phyloP scores from a whole-genome alignment of 768 basidiomycete genomes.

The Boletellus sp. region DNA sequence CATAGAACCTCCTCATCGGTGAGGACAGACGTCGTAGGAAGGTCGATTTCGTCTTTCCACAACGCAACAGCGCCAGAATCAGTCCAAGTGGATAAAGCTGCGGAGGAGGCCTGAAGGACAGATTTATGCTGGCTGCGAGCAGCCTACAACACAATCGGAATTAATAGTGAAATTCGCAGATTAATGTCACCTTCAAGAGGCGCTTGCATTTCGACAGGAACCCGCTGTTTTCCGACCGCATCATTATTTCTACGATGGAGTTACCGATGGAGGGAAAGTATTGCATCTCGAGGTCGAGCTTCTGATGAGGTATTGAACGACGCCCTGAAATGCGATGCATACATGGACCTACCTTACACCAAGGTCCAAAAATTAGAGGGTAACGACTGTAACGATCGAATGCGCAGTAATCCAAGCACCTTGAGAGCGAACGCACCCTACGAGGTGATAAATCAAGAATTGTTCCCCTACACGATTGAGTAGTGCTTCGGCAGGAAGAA shows the following conservation, averaged over 20 bases:
- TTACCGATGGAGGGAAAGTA: slow-evolving; percentile 47
- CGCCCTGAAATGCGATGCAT: slow-evolving; percentile 3
- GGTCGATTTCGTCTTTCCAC: slow-evolving; percentile 13
- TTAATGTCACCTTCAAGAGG: slow-evolving; percentile 45
- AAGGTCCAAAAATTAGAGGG: slow-evolving; percentile 71
- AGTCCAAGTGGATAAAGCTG: slow-evolving; percentile 25
- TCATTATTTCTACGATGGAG: slow-evolving; percentile 49
- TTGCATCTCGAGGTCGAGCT: slow-evolving; percentile 50
- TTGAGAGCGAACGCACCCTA: slow-evolving; percentile 42
- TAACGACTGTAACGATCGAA: slow-evolving; percentile 50
- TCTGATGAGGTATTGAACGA: slow-evolving; percentile 36
- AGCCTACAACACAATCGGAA: slow-evolving; percentile 18
- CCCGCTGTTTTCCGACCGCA: slow-evolving; percentile 45
- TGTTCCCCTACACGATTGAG: slow-evolving; percentile 51
- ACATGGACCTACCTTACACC: slow-evolving; percentile 49
- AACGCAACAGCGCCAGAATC: slow-evolving; percentile 3
- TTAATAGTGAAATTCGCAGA: slow-evolving; percentile 1
- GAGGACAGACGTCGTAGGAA: slow-evolving; percentile 10
- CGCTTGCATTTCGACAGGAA: slow-evolving; percentile 46
- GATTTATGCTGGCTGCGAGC: slow-evolving; percentile 23
- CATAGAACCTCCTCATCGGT: slow-evolving; percentile 38
- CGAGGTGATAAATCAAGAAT: slow-evolving; percentile 55
- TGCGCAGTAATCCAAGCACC: slow-evolving; percentile 7
- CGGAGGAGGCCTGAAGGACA: slow-evolving; percentile 27
- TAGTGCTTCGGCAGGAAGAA: slow-evolving; percentile 51